Evolutionary conservation across 2,329 filamentous ascomycete species (phyloP), one percentile per base, ranked within the genome.

Genomic region (Colletotrichum scovillei): DNA sequence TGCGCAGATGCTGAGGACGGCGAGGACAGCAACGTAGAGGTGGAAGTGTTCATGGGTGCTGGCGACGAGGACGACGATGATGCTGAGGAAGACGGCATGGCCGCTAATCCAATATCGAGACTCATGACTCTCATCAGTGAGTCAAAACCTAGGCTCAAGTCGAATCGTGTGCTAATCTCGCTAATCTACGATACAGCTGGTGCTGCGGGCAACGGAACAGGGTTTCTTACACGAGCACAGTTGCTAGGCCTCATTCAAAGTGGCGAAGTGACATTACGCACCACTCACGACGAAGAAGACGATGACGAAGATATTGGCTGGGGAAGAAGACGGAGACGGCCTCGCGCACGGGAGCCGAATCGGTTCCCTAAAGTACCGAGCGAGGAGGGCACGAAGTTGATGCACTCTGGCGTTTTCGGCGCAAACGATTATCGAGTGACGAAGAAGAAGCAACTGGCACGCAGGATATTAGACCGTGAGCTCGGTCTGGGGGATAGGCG

Each of bases 351-450:
- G 24, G 88, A 91, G 71, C 87, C 87, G 2, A 82, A 91, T 74
- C 84, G 90, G 57, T 95, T 95, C 73, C 94, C 95, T n/a, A 93
- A 93, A 77, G 91, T 98, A 0, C 96, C 96, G 0, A 98, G 92
- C 78, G 91, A 93, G 12, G 88, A 91, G 74, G 96, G 97, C 8
- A 87, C 83, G 62, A 90, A 92, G 77, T 85, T 98, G 74, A 98
- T 98, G 95, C 87, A 90, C 52, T 93, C 92, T 35, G 96, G 96
- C 1, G 87, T 86, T 2, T 98, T 98, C 83, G 96, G 96, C 42
- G 86, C 87, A 22, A 93, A 91, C 70, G 88, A 92, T 57, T 85
- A 86, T 77, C 85, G 85, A 76, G 87, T 82, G 73, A 86, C 79
- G 74, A 89, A 84, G 79, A 66, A 59, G 38, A 90, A 92, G 80